These are phyloP conservation scores for Rhodotorula mucilaginosa DNA, from an alignment of 1,284 basidiomycete species.

Conservation along the genomic window DNA sequence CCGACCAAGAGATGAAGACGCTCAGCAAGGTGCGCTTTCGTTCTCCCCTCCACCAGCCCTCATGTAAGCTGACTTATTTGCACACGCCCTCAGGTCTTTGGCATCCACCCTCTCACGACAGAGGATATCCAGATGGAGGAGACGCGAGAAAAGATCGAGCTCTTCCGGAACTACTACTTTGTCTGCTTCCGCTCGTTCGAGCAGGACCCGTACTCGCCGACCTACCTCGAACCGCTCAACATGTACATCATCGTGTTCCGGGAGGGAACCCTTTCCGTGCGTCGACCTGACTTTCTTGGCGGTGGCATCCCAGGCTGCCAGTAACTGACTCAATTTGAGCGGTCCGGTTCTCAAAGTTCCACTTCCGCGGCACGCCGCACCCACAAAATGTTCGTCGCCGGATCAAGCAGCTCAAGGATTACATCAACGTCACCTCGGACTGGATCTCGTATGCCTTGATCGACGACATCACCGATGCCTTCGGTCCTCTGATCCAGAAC, in stretches of 20 bases:
- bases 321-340: no score
- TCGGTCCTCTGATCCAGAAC: conserved; percentile 95
- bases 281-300: conserved; percentile 46
- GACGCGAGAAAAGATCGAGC: conserved; percentile 98
- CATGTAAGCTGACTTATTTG: conserved; percentile 3
- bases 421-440: conserved; percentile 97
- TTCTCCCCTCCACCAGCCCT: background rate
- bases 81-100: conserved; percentile 67
- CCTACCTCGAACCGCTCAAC: conserved; percentile 95
- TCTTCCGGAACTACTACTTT: conserved; percentile 98
- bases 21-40: conserved; percentile 69
- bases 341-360: conserved; percentile 63
- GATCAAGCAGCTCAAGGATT: conserved; percentile 99
- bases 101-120: conserved; percentile 95
- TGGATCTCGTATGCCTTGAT: conserved; percentile 99
- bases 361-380: conserved; percentile 94
- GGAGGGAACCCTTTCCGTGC: conserved; percentile 88
- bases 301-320: background rate
- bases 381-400: conserved; percentile 96
- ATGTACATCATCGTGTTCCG: conserved; percentile 99
- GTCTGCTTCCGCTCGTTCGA: conserved; percentile 99
- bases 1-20: conserved; percentile 97
- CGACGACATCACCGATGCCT: conserved; percentile 99
- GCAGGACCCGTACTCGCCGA: conserved; percentile 96
- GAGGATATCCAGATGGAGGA: conserved; percentile 99